Evolutionary conservation across 371 early-diverging fungal genomes (phyloP).

Genomic region (Apophysomyces elegans): DNA sequence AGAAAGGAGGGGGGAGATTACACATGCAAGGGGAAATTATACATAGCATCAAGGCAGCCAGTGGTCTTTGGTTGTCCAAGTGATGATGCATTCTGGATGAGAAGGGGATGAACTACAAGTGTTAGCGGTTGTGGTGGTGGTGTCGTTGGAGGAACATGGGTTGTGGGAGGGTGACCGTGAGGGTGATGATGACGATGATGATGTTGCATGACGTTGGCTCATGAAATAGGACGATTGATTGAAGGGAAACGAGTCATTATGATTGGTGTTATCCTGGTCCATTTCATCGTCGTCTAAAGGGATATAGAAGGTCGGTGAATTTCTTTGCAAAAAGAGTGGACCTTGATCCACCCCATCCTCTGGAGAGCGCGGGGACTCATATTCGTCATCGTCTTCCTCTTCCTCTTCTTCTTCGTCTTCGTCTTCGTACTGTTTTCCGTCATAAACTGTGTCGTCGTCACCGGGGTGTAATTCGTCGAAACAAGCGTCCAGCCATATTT

Average conservation of each 20-base stretch:
- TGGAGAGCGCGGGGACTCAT: conserved; percentile 9
- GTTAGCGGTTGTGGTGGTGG: no score
- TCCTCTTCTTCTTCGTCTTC: background rate
- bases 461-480: conserved; percentile 19
- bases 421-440: conserved; percentile 4
- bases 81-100: background rate
- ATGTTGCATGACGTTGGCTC: background rate
- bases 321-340: conserved; percentile 9
- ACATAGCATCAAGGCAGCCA: conserved; percentile 8
- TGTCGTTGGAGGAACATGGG: background rate
- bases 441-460: conserved; percentile 13
- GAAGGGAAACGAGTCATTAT: background rate
- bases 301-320: conserved; percentile 6
- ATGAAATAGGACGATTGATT: background rate
- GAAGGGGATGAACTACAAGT: background rate
- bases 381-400: conserved; percentile 12
- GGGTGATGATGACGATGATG: conserved; percentile 3
- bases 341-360: conserved; percentile 5
- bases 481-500: conserved; percentile 27
- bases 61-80: background rate
- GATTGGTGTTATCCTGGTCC: conserved; percentile 4
- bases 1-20: background rate
- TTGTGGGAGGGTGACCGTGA: background rate
- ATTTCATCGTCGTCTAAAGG: conserved; percentile 14
- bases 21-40: conserved; percentile 11